A percentile compares a stretch with the other conserved stretches of the same genome.
Conservation (phyloP, 192 early-diverging fungal genomes). For the Mortierella hygrophila region DNA sequence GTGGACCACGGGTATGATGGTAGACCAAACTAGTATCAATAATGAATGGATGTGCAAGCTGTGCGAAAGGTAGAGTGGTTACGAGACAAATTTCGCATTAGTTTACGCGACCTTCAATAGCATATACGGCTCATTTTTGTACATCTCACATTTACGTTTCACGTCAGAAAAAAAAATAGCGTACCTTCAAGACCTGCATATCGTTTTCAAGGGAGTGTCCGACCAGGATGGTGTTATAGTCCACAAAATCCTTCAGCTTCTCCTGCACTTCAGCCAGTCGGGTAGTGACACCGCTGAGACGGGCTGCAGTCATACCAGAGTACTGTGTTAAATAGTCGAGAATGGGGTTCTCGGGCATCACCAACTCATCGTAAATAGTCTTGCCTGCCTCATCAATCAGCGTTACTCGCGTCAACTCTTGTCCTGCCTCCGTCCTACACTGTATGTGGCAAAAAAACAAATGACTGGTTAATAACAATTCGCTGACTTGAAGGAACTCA, state of each 20-base stretch:
- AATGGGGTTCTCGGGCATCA: constrained; percentile 65
- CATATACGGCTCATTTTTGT: neutral
- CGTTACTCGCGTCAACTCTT: constrained; percentile 65
- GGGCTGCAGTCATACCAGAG: constrained; percentile 67
- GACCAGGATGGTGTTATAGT: constrained; percentile 61
- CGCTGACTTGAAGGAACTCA: constrained; percentile 3
- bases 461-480: neutral
- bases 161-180: neutral
- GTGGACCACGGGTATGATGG: constrained; percentile 65
- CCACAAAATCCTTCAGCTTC: constrained; percentile 54
- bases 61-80: neutral
- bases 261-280: constrained; percentile 63
- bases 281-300: constrained; percentile 55
- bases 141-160: neutral
- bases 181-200: constrained; percentile 70
- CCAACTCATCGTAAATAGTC: constrained; percentile 63
- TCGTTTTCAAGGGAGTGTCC: constrained; percentile 79
- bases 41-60: constrained; percentile 67
- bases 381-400: constrained; percentile 58
- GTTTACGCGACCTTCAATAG: neutral
- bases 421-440: constrained; percentile 41
- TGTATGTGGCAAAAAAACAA: neutral
- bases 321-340: constrained; percentile 68
- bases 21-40: constrained; percentile 76
- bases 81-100: neutral